Base-by-base conservation (phyloP, 345 rosid genomes). In the Brassica cretica region DNA sequence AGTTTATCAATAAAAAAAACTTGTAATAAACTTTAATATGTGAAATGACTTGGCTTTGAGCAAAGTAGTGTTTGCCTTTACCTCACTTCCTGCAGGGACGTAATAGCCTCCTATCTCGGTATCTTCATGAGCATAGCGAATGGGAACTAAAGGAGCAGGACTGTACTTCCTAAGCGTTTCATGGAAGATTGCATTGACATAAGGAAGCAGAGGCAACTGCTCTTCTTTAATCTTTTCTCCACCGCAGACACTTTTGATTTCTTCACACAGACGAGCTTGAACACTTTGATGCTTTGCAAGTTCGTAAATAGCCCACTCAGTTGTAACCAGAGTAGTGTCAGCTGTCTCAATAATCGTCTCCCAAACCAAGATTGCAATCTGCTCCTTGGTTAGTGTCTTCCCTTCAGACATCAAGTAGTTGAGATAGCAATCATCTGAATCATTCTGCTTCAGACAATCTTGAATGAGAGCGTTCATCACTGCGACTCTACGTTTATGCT, bases 291-390 rank as follows among this genome's bases (percentile, higher is more conserved):
- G 82, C 72, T 87, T 93, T 5, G 97, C 97, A 3, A 95, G 97
- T 73, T 95, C 93, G 67, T 89, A 91, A 9, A 93, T 76, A 0
- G 97, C 97, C 98, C 98, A 94, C 83, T 95, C 99, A 21, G 96
- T 80, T 68, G 94, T 75, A 25, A 91, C 94, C 86, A 91, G 66
- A 69, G 94, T 89, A 16, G 98, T 89, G 67, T 93, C 98, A 3
- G 96, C 55, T 35, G 88, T 79, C 80, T 93, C 98, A 4, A 91
- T 88, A 12, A 93, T 89, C 3, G 87, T 66, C 77, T 95, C 98
- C 97, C 98, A 91, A 14, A 91, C 49, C 82, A 95, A 76, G 82
- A 82, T 85, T 15, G 87, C 73, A 16, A 87, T 82, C 73, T 95
- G 91, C 35, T 88, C 87, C 79, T 81, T 90, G 0, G 92, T 78